These are phyloP conservation scores for Avena atlantica DNA, from an alignment of 176 grass and related monocot species.

Conservation along the genomic window DNA sequence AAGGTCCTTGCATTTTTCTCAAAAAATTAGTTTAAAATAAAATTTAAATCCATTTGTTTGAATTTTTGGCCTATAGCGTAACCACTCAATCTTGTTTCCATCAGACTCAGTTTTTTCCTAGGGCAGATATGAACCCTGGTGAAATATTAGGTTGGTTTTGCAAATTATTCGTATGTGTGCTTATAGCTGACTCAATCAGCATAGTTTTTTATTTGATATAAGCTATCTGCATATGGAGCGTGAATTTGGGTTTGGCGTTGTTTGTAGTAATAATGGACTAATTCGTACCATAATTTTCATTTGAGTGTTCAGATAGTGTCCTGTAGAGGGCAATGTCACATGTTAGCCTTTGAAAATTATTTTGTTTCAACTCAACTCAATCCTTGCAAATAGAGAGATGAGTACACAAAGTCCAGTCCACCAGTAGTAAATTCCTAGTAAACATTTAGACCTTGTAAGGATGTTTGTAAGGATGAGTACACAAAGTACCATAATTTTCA, in stretches of 20 bases:
- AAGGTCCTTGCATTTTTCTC: too few species aligned
- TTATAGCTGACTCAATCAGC: slow-evolving; percentile 5
- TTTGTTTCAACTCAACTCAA: not conserved
- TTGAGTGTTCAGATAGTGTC: not conserved
- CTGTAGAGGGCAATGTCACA: not conserved
- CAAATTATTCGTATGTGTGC: not conserved
- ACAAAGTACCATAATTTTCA: too few species aligned
- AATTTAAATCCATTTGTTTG: not conserved
- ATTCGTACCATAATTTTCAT: not conserved
- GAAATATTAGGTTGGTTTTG: not conserved
- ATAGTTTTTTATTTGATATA: not conserved
- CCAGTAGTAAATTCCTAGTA: not conserved
- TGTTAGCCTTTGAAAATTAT: not conserved
- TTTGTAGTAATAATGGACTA: not conserved
- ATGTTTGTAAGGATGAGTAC: not conserved
- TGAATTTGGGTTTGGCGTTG: slow-evolving; percentile 19
- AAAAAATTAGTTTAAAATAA: not conserved
- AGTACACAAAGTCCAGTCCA: not conserved
- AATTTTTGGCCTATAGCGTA: not conserved
- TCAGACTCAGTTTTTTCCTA: not conserved
- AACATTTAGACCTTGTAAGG: not conserved
- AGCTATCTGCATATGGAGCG: not conserved
- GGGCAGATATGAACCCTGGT: not conserved
- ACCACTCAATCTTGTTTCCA: not conserved
- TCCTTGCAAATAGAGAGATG: slow-evolving; percentile 6